Conservation (phyloP, 2,329 filamentous ascomycete species). For the Cladosporium austrohemisphaericum region DNA sequence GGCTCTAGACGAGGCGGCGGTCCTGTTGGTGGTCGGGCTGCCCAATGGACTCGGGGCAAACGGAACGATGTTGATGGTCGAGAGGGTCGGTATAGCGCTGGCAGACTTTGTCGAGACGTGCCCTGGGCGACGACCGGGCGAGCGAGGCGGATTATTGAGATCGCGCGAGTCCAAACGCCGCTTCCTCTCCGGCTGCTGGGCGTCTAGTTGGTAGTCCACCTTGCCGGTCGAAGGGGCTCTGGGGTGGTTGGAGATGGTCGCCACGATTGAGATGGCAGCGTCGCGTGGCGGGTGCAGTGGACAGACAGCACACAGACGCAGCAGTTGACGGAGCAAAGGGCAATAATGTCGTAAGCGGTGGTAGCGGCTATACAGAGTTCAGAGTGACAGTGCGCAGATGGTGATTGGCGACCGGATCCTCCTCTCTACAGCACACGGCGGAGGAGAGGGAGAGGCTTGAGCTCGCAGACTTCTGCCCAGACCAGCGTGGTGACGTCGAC, state of each 20-base stretch:
- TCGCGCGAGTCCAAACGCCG: conserved; percentile 13
- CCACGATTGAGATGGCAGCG: conserved; percentile 11
- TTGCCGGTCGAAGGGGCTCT: conserved; percentile 4
- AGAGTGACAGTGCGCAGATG: background rate
- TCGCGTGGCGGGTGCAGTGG: background rate
- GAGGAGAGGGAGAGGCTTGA: conserved; percentile 1
- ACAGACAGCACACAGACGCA: background rate
- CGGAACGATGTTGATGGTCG: conserved; percentile 23
- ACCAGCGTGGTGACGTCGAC: background rate
- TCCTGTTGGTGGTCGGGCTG: conserved; percentile 14
- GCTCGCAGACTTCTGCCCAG: background rate
- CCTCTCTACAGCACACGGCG: no score
- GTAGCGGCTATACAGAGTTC: conserved; percentile 7
- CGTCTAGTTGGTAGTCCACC: conserved; percentile 10
- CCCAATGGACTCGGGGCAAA: conserved; percentile 18
- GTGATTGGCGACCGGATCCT: conserved; percentile 10
- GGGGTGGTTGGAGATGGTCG: conserved; percentile 1
- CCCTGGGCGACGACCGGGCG: conserved; percentile 23
- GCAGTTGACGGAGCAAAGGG: background rate
- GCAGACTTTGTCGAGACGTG: conserved; percentile 37
- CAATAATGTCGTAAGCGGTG: conserved; percentile 4
- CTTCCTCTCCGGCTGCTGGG: conserved; percentile 15
- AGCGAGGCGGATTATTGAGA: conserved; percentile 18
- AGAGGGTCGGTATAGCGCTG: conserved; percentile 45
- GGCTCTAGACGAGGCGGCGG: conserved; percentile 16